phyloP scores from a whole-genome alignment of 164 flowering plant species.

The Cinnamomum chago region DNA sequence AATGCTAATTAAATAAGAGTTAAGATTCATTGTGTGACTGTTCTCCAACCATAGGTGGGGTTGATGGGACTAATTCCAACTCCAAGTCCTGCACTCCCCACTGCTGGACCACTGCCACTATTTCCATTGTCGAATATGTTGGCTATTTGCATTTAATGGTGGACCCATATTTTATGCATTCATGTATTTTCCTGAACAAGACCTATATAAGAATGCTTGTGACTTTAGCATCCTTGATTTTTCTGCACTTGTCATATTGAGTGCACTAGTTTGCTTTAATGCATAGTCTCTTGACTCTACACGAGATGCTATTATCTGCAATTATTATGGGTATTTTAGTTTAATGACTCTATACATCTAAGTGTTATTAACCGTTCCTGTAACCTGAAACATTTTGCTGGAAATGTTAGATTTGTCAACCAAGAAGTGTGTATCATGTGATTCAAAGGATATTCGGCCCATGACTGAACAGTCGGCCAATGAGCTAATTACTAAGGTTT shows the following conservation, averaged over 20 bases:
- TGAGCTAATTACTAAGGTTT: slow-evolving; percentile 52
- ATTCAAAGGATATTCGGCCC: slow-evolving; percentile 59
- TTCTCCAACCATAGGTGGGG: no score
- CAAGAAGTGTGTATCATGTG: slow-evolving; percentile 93
- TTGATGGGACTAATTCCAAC: no score
- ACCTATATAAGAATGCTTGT: background rate
- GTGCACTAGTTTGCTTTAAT: background rate
- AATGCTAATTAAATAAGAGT: no score
- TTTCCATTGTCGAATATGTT: no score
- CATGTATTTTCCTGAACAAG: background rate
- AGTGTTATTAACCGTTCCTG: background rate
- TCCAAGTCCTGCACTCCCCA: no score
- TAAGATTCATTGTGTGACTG: no score
- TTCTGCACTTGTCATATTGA: background rate
- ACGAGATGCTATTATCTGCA: background rate
- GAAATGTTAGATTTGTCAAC: slow-evolving; percentile 46
- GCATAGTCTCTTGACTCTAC: background rate
- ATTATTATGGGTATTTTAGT: background rate
- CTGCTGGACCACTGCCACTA: no score
- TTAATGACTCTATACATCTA: background rate
- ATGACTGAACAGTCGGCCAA: slow-evolving; percentile 78
- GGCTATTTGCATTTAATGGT: no score
- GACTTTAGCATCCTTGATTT: background rate
- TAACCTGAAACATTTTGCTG: slow-evolving; percentile 10
- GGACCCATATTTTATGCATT: no score